Percentiles rank a stretch among this genome's conserved stretches.
phyloP scores from a whole-genome alignment of 2,329 filamentous ascomycete genomes.

The Tolypocladium cylindrosporum region DNA sequence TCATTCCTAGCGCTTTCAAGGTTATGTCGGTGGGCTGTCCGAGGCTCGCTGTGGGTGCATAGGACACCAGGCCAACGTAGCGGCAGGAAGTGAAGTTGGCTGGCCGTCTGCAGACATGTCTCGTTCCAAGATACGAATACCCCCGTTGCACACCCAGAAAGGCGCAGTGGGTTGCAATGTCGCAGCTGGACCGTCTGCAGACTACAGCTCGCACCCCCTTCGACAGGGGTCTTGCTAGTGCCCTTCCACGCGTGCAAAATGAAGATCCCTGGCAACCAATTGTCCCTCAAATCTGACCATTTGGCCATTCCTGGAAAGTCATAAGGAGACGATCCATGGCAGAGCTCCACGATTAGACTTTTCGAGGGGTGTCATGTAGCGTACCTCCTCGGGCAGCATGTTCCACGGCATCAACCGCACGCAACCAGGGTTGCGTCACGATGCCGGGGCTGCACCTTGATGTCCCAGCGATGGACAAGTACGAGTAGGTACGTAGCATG shows the following conservation, averaged over 20 bases:
- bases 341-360: not conserved
- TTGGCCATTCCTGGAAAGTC: slow-evolving; percentile 1
- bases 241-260: not conserved
- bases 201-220: not conserved
- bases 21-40: not conserved
- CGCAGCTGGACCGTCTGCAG: not conserved
- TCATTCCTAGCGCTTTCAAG: not conserved
- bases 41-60: not conserved
- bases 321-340: not conserved
- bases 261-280: not conserved
- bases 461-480: not conserved
- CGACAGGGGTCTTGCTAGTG: not conserved
- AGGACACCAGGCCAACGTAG: not conserved
- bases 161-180: not conserved
- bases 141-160: not conserved
- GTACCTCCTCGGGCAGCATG: not conserved
- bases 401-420: slow-evolving; percentile 5
- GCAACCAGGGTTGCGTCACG: not conserved
- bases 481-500: not conserved
- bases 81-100: not conserved
- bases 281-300: not conserved
- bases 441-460: slow-evolving; percentile 3
- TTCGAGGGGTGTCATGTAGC: not conserved
- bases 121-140: not conserved
- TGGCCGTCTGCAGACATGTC: not conserved